These are phyloP conservation scores for Volvariella volvacea DNA, from an alignment of 1,284 basidiomycete genomes.

Conservation along the genomic window DNA sequence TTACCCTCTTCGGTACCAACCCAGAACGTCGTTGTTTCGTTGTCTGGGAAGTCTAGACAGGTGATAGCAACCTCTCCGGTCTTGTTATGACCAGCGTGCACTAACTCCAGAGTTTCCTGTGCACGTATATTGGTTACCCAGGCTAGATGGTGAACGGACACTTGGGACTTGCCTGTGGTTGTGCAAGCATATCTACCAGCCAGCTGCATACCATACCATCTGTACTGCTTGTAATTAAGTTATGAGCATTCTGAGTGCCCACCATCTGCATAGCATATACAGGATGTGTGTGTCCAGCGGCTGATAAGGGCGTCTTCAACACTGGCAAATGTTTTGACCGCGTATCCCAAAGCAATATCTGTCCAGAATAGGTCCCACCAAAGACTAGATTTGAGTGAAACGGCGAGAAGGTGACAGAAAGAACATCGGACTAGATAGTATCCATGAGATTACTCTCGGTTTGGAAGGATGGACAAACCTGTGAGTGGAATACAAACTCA, in stretches of 20 bases:
- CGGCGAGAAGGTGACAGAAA: constrained; percentile 94
- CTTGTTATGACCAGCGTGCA: constrained; percentile 85
- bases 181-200: constrained; percentile 97
- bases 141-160: constrained; percentile 4
- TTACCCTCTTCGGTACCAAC: constrained; percentile 98
- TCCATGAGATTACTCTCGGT: constrained; percentile 10
- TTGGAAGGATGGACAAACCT: constrained; percentile 26
- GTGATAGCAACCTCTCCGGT: constrained; percentile 96
- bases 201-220: constrained; percentile 97
- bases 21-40: constrained; percentile 94
- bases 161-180: constrained; percentile 71
- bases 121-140: not conserved
- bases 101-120: constrained; percentile 86
- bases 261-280: constrained; percentile 98
- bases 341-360: constrained; percentile 99
- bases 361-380: constrained; percentile 97
- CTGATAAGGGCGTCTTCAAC: constrained; percentile 92
- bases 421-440: constrained; percentile 79
- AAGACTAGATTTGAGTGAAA: constrained; percentile 97
- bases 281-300: constrained; percentile 95
- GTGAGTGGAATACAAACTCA: constrained; percentile 97
- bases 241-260: constrained; percentile 97
- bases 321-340: constrained; percentile 93
- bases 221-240: constrained; percentile 91
- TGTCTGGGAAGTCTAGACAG: constrained; percentile 86